Evolutionary conservation across 2,329 filamentous ascomycete genomes (phyloP).

Genomic region (Rutstroemia sp.): DNA sequence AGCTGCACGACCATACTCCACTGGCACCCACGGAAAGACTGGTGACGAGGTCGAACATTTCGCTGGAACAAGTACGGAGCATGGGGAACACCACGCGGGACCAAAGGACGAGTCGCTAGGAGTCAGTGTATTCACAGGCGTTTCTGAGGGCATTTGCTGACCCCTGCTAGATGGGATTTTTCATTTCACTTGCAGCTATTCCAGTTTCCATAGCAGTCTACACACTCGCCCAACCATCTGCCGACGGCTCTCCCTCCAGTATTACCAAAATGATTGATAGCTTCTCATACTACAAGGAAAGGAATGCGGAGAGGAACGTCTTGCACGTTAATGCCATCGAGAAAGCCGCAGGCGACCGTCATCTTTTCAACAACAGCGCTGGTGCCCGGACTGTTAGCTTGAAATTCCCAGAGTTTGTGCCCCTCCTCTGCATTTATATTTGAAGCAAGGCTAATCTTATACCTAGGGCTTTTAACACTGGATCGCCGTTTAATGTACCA

Average conservation of each 20-base stretch:
- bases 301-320: constrained; percentile 48
- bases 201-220: constrained; percentile 39
- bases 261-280: constrained; percentile 45
- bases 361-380: constrained; percentile 46
- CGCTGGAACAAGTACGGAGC: constrained; percentile 14
- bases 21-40: constrained; percentile 17
- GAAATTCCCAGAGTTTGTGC: constrained; percentile 57
- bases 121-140: constrained; percentile 33
- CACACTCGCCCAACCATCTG: constrained; percentile 32
- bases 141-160: constrained; percentile 1
- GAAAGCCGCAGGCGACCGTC: constrained; percentile 54
- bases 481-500: constrained; percentile 56
- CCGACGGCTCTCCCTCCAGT: constrained; percentile 33
- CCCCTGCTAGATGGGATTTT: constrained; percentile 39
- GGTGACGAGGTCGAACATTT: constrained; percentile 19
- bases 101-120: constrained; percentile 42
- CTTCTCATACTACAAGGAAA: constrained; percentile 45
- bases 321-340: constrained; percentile 54
- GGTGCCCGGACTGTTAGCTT: constrained; percentile 43
- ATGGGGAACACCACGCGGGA: constrained; percentile 29
- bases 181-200: constrained; percentile 36
- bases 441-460: background rate
- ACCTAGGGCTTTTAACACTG: constrained; percentile 54
- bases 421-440: background rate
- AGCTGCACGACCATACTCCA: constrained; percentile 18